Evolutionary conservation across 2,329 filamentous ascomycete genomes (phyloP).

Genomic region (Sordariomycetes sp.): DNA sequence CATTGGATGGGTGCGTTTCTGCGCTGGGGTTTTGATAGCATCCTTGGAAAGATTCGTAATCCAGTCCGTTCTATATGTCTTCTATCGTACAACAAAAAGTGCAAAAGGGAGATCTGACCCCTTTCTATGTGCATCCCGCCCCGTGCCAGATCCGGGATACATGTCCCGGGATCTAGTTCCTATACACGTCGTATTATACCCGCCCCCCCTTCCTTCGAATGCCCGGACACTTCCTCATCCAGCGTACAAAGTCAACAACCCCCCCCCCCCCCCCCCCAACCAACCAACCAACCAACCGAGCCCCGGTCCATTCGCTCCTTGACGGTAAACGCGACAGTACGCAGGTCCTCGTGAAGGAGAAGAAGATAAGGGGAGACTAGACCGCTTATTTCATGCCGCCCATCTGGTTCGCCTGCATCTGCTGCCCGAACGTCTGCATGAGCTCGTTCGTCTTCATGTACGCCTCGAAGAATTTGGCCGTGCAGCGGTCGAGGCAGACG

Average conservation of each 20-base stretch:
- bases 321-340: not conserved
- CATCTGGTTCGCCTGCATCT: constrained; percentile 21
- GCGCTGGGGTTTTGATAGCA: not conserved
- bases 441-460: constrained; percentile 96
- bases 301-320: too few species aligned
- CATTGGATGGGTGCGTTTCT: not conserved
- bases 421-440: constrained; percentile 77
- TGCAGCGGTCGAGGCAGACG: constrained; percentile 95
- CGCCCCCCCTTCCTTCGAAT: not conserved
- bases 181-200: not conserved
- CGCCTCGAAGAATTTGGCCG: constrained; percentile 96
- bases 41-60: not conserved
- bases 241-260: not conserved
- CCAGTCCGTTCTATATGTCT: not conserved
- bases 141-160: not conserved
- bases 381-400: not conserved
- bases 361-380: not conserved
- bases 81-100: not conserved
- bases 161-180: not conserved
- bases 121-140: not conserved
- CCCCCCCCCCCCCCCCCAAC: not conserved
- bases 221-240: not conserved
- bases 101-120: not conserved
- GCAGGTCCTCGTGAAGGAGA: not conserved
- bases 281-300: not conserved